Conservation (phyloP, 2,329 filamentous ascomycete genomes). For the Neofusicoccum ribis region DNA sequence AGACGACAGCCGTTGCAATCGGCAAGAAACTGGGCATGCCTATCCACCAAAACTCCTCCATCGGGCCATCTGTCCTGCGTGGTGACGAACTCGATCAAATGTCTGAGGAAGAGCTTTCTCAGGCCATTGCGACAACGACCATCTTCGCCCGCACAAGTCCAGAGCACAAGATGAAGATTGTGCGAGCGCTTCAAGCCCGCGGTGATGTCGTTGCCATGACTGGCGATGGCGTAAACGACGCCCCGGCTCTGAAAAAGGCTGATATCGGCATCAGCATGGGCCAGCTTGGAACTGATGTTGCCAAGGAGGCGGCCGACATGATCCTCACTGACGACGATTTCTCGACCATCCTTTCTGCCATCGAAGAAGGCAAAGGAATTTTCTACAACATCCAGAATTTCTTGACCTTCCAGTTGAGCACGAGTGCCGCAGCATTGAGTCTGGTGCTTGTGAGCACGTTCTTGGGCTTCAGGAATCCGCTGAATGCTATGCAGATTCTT, state of each 20-base stretch:
- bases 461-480: slow-evolving; percentile 88
- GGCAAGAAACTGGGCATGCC: slow-evolving; percentile 94
- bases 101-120: slow-evolving; percentile 79
- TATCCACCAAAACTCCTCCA: slow-evolving; percentile 61
- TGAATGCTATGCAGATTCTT: slow-evolving; percentile 99
- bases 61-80: slow-evolving; percentile 71
- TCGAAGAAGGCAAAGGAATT: slow-evolving; percentile 98
- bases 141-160: slow-evolving; percentile 96
- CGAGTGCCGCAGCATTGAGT: slow-evolving; percentile 87
- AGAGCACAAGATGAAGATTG: slow-evolving; percentile 98
- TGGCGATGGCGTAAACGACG: slow-evolving; percentile 96
- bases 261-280: slow-evolving; percentile 99
- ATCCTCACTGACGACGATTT: slow-evolving; percentile 89
- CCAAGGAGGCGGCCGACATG: slow-evolving; percentile 95
- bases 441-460: slow-evolving; percentile 91
- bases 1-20: slow-evolving; percentile 92
- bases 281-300: slow-evolving; percentile 89
- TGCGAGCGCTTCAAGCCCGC: slow-evolving; percentile 83
- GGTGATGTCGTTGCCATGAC: slow-evolving; percentile 99
- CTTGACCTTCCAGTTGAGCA: slow-evolving; percentile 96
- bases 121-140: slow-evolving; percentile 82
- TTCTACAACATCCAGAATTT: slow-evolving; percentile 99
- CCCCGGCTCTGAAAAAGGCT: slow-evolving; percentile 91
- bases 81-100: slow-evolving; percentile 94
- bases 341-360: slow-evolving; percentile 87